These are phyloP conservation scores for Linnemannia hyalina DNA, from an alignment of 192 early-diverging fungal genomes.

Conservation along the genomic window DNA sequence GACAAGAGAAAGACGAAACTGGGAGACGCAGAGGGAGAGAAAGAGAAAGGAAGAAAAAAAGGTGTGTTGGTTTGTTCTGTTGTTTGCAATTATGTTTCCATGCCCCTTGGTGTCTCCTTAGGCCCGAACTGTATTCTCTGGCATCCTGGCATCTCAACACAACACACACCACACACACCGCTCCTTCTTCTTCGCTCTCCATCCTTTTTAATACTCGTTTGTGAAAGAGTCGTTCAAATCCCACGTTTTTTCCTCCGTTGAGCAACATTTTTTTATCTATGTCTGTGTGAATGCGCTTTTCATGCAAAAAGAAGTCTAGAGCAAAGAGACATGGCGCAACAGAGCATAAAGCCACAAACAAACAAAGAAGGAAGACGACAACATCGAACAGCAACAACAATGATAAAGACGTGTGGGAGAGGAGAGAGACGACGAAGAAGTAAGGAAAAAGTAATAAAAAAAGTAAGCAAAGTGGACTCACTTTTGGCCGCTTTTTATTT, in stretches of 20 bases:
- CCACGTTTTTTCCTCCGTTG: neutral
- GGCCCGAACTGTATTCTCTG: neutral
- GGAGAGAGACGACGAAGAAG: neutral
- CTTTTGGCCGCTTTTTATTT: neutral
- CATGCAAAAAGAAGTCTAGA: neutral
- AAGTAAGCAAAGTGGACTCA: neutral
- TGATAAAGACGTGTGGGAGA: neutral
- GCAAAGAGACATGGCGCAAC: neutral
- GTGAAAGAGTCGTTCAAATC: neutral
- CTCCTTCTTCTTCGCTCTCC: neutral
- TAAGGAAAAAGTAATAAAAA: neutral
- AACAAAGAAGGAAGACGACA: too few relatives aligned
- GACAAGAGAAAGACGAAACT: neutral
- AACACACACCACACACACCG: neutral
- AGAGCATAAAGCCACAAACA: too few relatives aligned
- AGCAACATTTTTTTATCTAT: neutral
- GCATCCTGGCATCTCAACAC: neutral
- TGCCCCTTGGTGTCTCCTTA: slow-evolving; percentile 1
- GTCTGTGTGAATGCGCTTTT: neutral
- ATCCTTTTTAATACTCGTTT: too few relatives aligned
- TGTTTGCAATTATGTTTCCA: neutral
- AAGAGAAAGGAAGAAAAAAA: neutral
- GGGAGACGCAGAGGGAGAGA: neutral
- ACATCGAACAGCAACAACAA: neutral
- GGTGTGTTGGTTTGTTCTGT: neutral